These are phyloP conservation scores for Zygoascus tannicola DNA, from an alignment of 805 yeast species.

Conservation along the genomic window DNA sequence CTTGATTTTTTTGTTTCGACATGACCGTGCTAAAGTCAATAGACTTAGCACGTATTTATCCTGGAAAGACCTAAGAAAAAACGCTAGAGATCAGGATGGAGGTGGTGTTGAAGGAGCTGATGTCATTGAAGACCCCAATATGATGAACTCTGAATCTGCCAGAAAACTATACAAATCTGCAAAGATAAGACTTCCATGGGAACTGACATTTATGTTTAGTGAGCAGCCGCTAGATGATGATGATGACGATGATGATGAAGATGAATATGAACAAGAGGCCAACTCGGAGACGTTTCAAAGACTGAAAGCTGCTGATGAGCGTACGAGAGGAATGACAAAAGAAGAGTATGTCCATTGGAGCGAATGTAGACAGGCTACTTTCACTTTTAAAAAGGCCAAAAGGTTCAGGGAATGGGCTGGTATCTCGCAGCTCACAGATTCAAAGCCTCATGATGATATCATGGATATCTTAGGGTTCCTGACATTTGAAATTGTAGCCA, in stretches of 20 bases:
- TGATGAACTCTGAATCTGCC: slow-evolving; percentile 25
- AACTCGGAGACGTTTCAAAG: slow-evolving; percentile 80
- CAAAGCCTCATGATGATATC: slow-evolving; percentile 92
- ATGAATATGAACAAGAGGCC: slow-evolving; percentile 87
- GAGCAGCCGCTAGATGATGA: slow-evolving; percentile 77
- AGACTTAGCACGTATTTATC: slow-evolving; percentile 82
- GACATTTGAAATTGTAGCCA: slow-evolving; percentile 94
- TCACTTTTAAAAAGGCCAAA: slow-evolving; percentile 89
- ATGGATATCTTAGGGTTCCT: slow-evolving; percentile 90
- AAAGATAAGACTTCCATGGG: slow-evolving; percentile 88
- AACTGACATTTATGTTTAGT: slow-evolving; percentile 81
- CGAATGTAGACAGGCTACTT: slow-evolving; percentile 95
- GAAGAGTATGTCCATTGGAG: slow-evolving; percentile 99
- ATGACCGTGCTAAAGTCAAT: slow-evolving; percentile 89
- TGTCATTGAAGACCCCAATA: slow-evolving; percentile 39
- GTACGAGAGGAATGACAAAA: slow-evolving; percentile 87
- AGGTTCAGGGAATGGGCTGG: slow-evolving; percentile 97
- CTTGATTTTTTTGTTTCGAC: slow-evolving; percentile 82
- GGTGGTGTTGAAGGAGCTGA: slow-evolving; percentile 51
- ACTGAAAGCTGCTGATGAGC: slow-evolving; percentile 84
- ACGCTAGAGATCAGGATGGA: slow-evolving; percentile 56
- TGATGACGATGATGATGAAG: slow-evolving; percentile 52
- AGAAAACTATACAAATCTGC: slow-evolving; percentile 58
- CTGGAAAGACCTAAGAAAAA: slow-evolving; percentile 94
- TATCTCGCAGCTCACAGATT: slow-evolving; percentile 69